These are phyloP conservation scores for Claviceps sp. DNA, from an alignment of 2,329 filamentous ascomycete species.

Conservation along the genomic window DNA sequence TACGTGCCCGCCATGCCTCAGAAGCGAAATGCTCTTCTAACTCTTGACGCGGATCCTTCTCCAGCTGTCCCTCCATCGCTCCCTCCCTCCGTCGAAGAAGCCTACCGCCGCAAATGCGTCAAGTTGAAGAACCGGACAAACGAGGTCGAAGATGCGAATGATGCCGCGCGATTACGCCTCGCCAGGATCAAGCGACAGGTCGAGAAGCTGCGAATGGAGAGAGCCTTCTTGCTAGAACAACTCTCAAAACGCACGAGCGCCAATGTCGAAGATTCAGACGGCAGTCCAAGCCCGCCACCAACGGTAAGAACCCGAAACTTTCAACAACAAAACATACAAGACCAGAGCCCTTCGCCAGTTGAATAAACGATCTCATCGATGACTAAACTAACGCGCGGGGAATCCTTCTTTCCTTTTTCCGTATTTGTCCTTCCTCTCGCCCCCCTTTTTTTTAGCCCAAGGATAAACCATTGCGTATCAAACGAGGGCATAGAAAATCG, in stretches of 20 bases:
- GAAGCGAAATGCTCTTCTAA: conserved; percentile 22
- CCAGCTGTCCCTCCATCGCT: conserved; percentile 43
- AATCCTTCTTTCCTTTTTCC: conserved; percentile 11
- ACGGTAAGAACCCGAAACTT: conserved; percentile 39
- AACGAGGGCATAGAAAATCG: conserved; percentile 55
- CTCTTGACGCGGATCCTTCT: conserved; percentile 20
- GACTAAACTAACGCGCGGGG: no score
- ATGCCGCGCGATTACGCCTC: conserved; percentile 67
- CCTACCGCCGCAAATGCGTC: conserved; percentile 93
- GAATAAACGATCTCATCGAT: no score
- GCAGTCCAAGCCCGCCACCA: conserved; percentile 65
- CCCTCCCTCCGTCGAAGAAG: conserved; percentile 86
- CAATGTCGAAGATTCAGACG: conserved; percentile 66
- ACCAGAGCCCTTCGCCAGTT: no score
- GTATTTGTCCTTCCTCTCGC: conserved; percentile 10
- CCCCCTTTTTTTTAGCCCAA: conserved; percentile 43
- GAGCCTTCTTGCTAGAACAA: conserved; percentile 62
- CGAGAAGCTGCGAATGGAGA: conserved; percentile 81
- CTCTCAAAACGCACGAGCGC: conserved; percentile 61
- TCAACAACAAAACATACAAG: not conserved
- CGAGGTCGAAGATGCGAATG: conserved; percentile 86
- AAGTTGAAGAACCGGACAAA: conserved; percentile 82
- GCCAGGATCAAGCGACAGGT: conserved; percentile 70
- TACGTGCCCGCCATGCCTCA: conserved; percentile 17
- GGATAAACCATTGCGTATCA: conserved; percentile 63